Evolutionary conservation across 768 basidiomycete species (phyloP).

Genomic region (Postia placenta): DNA sequence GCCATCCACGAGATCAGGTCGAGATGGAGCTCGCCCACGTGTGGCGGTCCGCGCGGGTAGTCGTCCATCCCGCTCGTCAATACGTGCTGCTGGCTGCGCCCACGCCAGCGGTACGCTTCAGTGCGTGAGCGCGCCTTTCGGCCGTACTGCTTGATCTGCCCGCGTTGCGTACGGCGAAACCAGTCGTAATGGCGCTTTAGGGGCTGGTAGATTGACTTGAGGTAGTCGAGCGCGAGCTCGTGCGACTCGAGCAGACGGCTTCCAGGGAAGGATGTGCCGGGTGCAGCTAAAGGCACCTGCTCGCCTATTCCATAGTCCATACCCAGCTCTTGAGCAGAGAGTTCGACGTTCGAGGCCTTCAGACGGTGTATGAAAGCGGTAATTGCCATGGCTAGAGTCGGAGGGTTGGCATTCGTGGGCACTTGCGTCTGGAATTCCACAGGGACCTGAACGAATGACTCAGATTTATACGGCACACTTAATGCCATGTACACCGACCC

Average conservation of each 20-base stretch:
- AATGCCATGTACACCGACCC: constrained; percentile 36
- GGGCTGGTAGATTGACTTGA: constrained; percentile 76
- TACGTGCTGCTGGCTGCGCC: constrained; percentile 79
- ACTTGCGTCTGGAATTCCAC: constrained; percentile 89
- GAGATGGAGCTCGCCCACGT: constrained; percentile 87
- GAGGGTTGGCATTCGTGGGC: constrained; percentile 91
- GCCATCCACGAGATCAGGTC: constrained; percentile 96
- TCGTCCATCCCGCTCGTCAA: constrained; percentile 96
- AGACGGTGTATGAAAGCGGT: constrained; percentile 84
- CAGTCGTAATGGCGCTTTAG: constrained; percentile 91
- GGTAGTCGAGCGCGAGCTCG: constrained; percentile 56
- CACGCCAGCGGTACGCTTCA: constrained; percentile 94
- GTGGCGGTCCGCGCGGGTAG: constrained; percentile 86
- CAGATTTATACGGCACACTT: background rate
- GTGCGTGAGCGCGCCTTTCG: constrained; percentile 79
- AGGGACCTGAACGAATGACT: constrained; percentile 55
- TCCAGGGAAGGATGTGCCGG: constrained; percentile 10
- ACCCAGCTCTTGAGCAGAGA: constrained; percentile 58
- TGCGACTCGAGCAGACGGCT: constrained; percentile 51
- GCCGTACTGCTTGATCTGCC: constrained; percentile 88
- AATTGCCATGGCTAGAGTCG: constrained; percentile 90
- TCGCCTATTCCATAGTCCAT: constrained; percentile 43
- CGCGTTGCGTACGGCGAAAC: constrained; percentile 92
- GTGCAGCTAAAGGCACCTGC: constrained; percentile 44
- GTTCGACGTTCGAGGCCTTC: constrained; percentile 35